Conservation (phyloP, 228 moss, liverwort and hornwort genomes). For the Sphagnum magellanicum region DNA sequence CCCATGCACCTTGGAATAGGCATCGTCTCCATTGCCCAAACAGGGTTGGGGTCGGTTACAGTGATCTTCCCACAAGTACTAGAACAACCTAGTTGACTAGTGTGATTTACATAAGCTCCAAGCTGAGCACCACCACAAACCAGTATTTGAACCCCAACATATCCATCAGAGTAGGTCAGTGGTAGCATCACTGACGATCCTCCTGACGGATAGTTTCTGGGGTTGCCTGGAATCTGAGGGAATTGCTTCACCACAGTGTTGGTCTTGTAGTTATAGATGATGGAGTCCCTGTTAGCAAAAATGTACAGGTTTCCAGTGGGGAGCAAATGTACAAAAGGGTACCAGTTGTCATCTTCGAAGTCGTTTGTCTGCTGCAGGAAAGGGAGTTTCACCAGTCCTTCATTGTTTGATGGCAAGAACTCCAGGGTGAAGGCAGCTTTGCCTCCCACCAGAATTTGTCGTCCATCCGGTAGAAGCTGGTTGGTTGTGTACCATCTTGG, state of each 20-base stretch:
- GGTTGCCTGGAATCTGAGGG: conserved; percentile 27
- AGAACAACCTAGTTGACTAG: conserved; percentile 18
- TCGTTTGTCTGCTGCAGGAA: conserved; percentile 24
- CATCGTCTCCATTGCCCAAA: conserved; percentile 67
- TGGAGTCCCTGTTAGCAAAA: conserved; percentile 43
- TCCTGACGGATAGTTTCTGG: conserved; percentile 46
- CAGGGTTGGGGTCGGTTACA: conserved; percentile 21
- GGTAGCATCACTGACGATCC: conserved; percentile 45
- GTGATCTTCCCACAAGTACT: conserved; percentile 50
- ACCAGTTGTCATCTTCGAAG: conserved; percentile 22
- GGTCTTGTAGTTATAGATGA: conserved; percentile 28
- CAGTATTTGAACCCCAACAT: conserved; percentile 12
- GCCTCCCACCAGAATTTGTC: conserved; percentile 35
- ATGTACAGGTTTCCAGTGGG: conserved; percentile 33
- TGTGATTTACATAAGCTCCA: conserved; percentile 14
- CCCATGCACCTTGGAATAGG: conserved; percentile 51
- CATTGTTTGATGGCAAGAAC: conserved; percentile 16
- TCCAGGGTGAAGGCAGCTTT: conserved; percentile 16
- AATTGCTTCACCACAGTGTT: conserved; percentile 19
- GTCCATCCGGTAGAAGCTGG: conserved; percentile 37
- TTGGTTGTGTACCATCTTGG: conserved; percentile 40
- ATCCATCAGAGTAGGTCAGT: conserved; percentile 9
- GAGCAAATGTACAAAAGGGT: conserved; percentile 34
- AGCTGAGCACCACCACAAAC: conserved; percentile 27
- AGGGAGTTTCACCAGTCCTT: conserved; percentile 10